A percentile compares a stretch with the other conserved stretches of the same genome.
These are phyloP conservation scores for Aegilops bicornis DNA, from an alignment of 176 grass and related monocot genomes.

Conservation along the genomic window DNA sequence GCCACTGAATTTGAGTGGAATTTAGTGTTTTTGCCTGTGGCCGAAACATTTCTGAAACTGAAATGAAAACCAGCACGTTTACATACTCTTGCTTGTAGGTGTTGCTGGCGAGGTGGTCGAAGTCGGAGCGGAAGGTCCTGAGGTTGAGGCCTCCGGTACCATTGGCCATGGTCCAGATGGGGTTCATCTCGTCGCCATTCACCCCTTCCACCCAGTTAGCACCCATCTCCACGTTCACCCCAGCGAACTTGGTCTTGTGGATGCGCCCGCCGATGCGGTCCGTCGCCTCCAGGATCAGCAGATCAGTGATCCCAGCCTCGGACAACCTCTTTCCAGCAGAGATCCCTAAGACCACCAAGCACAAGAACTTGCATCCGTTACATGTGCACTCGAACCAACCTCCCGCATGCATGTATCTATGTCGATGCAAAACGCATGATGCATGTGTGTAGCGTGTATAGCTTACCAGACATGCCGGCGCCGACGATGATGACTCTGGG, in stretches of 20 bases:
- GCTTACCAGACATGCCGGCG: constrained; percentile 1
- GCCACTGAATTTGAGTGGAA: not conserved
- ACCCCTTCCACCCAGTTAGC: constrained; percentile 73
- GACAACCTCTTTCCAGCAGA: constrained; percentile 59
- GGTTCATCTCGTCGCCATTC: constrained; percentile 35
- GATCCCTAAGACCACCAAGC: constrained; percentile 33
- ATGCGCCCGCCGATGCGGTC: constrained; percentile 64
- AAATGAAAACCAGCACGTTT: not conserved
- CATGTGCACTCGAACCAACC: too few relatives aligned
- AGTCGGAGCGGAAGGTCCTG: constrained; percentile 50
- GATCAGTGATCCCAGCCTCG: constrained; percentile 44
- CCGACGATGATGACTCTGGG: constrained; percentile 26
- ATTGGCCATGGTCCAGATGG: constrained; percentile 59
- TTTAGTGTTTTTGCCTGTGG: not conserved
- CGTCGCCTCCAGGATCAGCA: constrained; percentile 62
- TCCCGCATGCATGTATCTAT: not conserved
- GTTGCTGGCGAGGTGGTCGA: constrained; percentile 38
- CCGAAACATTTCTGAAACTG: not conserved
- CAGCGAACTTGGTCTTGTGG: constrained; percentile 50
- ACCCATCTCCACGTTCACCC: constrained; percentile 53
- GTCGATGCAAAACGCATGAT: too few relatives aligned
- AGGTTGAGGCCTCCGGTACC: constrained; percentile 27
- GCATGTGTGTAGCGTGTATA: not conserved
- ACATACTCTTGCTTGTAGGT: constrained; percentile 49
- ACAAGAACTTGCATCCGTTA: not conserved